Base-by-base conservation (phyloP, 345 rosid species). In the Balakata baccata region DNA sequence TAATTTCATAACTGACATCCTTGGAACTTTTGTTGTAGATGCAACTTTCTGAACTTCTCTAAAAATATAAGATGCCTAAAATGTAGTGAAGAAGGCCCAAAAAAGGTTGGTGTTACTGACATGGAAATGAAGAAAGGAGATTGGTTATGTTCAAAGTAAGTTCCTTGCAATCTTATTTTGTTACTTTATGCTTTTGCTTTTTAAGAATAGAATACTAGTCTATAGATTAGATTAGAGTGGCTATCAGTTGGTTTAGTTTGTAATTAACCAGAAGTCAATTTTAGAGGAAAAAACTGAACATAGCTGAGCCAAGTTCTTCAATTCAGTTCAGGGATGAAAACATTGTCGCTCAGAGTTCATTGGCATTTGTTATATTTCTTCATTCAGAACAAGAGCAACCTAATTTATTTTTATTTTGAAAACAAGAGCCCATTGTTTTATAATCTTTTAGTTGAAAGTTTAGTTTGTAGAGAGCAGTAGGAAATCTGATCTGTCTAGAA, bases 121-220 rank as follows among this genome's bases (percentile, higher is more conserved):
- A 71, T 53, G 62, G 86, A 84, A 51, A 75, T 81, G 81, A 88
- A 77, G 84, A 74, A 80, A 77, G 96, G 96, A 41, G 96, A 90
- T 58, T 94, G 98, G 98, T 75, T 70, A 73, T 94, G 98, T 82
- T 64, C 87, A 16, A 76, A 80, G 96, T 92, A 80, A 81, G 96
- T 81, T 76, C 64, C 58, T 62, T 66, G 11, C 61, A 25, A 18
- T 53, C 25, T 62, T 69, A 16, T 34, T 49, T 64, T 41, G 17
- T 1, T 61, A 13, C 8, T 11, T 54, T 1, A 5, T 66, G 18
- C 39, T 49, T 23, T 23, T 66, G 61, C 61, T 50, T 37, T 17
- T 5, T 71, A 20, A 46, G 25, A 9, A 4, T 23, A 10, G 43
- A 34, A 12, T 69, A 54, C 6, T 6, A 6, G 59, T 54, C 10